Base-by-base conservation (phyloP, 441 rosid species). In the Erysimum cheiri region DNA sequence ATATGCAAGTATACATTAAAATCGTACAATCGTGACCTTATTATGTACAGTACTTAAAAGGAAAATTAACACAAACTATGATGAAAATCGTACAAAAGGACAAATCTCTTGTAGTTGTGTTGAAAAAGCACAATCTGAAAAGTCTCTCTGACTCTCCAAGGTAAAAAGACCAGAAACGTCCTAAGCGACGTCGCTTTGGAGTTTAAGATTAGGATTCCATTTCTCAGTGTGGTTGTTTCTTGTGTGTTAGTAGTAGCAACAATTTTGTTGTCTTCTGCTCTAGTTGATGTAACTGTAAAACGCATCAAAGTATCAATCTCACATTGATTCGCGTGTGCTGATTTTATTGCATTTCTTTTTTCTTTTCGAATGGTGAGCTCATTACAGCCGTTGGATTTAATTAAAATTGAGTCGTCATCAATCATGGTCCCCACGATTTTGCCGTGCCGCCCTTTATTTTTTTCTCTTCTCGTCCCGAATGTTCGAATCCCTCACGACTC, bases 271-370 rank as follows among this genome's bases (percentile, higher is more conserved):
- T 32, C 55, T 68, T 74, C 1, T 74, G 56, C 39, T 54, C 14
- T 61, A 53, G 70, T 55, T 63, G 74, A 74, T 74, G 70, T 47
- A 55, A 69, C 74, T 56, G 70, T 69, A 56, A 75, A 69, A 55
- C 66, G 66, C 41, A 69, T 74, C 69, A 68, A 74, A 41, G 69
- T 62, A 74, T 68, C 77, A 74, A 60, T 67, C 43, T 60, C 35
- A 63, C 70, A 75, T 75, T 69, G 74, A 69, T 75, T 75, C 74
- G 78, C 78, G 74, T 69, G 78, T 69, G 54, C 31, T 19, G 70
- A 54, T 69, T 75, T 69, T 50, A 32, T 57, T 70, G 32, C 67
- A 4, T 40, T 58, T 43, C 1, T 14, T 41, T 1, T 28, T n/a
- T n/a, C 5, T 6, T 1, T 4, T 36, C 8, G 40, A 39, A 43